Conservation (phyloP, 768 basidiomycete species). For the Lentinula raphanica region DNA sequence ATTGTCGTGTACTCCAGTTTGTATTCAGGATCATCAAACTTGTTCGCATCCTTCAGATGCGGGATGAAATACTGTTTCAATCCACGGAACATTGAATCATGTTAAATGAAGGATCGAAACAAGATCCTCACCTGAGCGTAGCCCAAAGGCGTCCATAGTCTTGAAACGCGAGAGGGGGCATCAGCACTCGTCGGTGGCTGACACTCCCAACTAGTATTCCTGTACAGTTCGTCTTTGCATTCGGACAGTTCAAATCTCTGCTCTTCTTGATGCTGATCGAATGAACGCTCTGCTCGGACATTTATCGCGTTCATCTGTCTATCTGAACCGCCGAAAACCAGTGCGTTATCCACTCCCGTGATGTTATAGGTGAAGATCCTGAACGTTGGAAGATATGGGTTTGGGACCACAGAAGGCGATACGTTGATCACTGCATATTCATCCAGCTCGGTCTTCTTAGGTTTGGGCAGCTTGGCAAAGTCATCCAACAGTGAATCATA, state of each 20-base stretch:
- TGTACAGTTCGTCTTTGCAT: slow-evolving; percentile 46
- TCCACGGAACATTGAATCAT: slow-evolving; percentile 1
- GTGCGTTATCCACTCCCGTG: slow-evolving; percentile 28
- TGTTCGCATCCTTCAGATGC: slow-evolving; percentile 41
- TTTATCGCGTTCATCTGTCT: slow-evolving; percentile 20
- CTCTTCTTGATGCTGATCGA: slow-evolving; percentile 44
- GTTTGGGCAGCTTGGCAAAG: slow-evolving; percentile 57
- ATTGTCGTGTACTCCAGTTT: slow-evolving; percentile 79
- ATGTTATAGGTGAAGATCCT: slow-evolving; percentile 81
- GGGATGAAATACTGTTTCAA: slow-evolving; percentile 67
- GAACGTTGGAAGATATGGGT: slow-evolving; percentile 76
- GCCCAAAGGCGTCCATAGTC: slow-evolving; percentile 68
- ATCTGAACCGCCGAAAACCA: slow-evolving; percentile 3
- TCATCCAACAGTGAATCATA: slow-evolving; percentile 58
- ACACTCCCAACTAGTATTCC: slow-evolving; percentile 62
- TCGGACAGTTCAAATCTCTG: slow-evolving; percentile 38
- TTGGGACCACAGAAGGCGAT: slow-evolving; percentile 80
- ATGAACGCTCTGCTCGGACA: slow-evolving; percentile 33
- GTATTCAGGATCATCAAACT: slow-evolving; percentile 52
- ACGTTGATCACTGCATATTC: slow-evolving; percentile 77
- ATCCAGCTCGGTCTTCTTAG: slow-evolving; percentile 49
- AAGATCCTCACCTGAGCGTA: slow-evolving; percentile 68
- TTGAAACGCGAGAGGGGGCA: slow-evolving; percentile 69
- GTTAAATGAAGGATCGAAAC: neutral
- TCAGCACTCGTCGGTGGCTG: slow-evolving; percentile 58